Evolutionary conservation across 2,329 filamentous ascomycete species (phyloP).

Genomic region (Apiospora rasikravindrae): DNA sequence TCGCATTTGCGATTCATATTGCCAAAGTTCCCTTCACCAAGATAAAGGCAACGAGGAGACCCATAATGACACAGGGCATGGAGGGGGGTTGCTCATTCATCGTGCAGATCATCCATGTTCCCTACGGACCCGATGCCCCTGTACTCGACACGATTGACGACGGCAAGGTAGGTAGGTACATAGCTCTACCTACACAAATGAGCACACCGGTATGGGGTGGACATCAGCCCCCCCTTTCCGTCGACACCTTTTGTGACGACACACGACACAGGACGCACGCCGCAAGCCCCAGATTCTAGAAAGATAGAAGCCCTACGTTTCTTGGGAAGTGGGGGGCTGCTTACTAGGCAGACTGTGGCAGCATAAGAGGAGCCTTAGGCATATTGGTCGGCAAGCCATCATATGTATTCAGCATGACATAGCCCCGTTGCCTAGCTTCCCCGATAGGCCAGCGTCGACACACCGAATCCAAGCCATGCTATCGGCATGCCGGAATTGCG

Average conservation of each 20-base stretch:
- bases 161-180: neutral
- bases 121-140: neutral
- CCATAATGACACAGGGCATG: neutral
- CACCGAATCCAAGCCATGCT: constrained; percentile 1
- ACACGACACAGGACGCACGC: neutral
- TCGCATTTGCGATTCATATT: neutral
- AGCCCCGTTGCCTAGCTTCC: constrained; percentile 5
- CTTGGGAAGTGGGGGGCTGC: neutral
- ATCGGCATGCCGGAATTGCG: neutral
- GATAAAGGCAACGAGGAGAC: neutral
- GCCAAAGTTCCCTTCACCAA: neutral
- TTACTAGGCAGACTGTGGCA: neutral
- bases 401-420: neutral
- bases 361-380: neutral
- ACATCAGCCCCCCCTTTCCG: neutral
- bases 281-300: neutral
- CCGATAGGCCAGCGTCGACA: neutral
- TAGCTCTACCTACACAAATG: neutral
- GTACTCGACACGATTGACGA: neutral
- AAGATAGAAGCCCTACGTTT: neutral
- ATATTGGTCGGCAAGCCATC: neutral
- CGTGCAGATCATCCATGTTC: neutral
- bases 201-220: neutral
- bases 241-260: neutral
- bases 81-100: neutral